phyloP scores from a whole-genome alignment of 208 protist genomes.

The Crithidia thermophila region DNA sequence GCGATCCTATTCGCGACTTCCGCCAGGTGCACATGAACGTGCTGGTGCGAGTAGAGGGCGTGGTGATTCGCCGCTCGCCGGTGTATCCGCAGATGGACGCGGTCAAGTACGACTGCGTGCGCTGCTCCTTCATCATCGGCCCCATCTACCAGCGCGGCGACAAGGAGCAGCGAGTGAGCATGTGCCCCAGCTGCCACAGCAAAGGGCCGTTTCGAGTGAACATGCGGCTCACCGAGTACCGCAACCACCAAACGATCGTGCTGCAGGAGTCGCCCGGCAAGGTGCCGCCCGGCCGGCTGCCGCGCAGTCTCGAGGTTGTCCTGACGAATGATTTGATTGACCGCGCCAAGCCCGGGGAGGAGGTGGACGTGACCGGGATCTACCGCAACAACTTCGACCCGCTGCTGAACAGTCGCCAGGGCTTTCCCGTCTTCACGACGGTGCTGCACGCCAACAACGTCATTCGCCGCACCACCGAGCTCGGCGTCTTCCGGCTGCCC shows the following conservation, averaged over 20 bases:
- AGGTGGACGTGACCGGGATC: conserved; percentile 98
- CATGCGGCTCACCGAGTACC: conserved; percentile 97
- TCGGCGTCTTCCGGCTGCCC: conserved; percentile 83
- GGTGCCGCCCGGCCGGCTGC: conserved; percentile 98
- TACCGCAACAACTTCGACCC: conserved; percentile 99
- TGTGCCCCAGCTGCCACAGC: conserved; percentile 93
- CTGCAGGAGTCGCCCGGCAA: conserved; percentile 99
- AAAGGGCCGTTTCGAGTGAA: conserved; percentile 97
- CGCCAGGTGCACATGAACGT: conserved; percentile 98
- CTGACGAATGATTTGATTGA: conserved; percentile 99
- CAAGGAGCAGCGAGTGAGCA: conserved; percentile 84
- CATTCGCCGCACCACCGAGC: conserved; percentile 88
- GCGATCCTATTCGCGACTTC: conserved; percentile 98
- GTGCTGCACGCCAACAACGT: conserved; percentile 98
- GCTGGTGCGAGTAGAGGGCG: conserved; percentile 97
- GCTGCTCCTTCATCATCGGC: conserved; percentile 94
- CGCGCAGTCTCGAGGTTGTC: conserved; percentile 98
- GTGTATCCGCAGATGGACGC: conserved; percentile 98
- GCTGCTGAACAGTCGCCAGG: conserved; percentile 96
- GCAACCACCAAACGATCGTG: conserved; percentile 99
- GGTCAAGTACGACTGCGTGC: conserved; percentile 97
- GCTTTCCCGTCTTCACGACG: conserved; percentile 99
- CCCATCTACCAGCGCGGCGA: conserved; percentile 92
- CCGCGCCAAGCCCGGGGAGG: conserved; percentile 97
- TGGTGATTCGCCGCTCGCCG: conserved; percentile 97